phyloP scores from a whole-genome alignment of 192 early-diverging fungal species.

The Mortierella claussenii region DNA sequence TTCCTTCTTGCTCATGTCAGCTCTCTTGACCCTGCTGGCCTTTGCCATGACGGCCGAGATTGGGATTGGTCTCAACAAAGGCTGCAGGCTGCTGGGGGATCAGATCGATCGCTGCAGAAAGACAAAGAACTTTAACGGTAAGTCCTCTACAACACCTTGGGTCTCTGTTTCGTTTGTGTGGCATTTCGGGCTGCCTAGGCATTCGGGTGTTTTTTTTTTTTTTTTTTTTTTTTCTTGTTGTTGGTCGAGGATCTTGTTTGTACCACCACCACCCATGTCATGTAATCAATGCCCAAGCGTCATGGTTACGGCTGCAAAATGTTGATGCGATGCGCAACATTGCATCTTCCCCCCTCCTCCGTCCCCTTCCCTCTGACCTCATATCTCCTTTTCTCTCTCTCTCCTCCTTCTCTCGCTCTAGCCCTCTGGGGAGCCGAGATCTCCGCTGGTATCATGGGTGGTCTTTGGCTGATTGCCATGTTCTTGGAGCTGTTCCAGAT shows the following conservation, averaged over 20 bases:
- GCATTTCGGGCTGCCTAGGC: no score
- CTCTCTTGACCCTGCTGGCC: slow-evolving; percentile 6
- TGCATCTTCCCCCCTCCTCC: no score
- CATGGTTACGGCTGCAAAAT: no score
- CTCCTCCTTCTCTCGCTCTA: neutral
- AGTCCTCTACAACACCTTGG: no score
- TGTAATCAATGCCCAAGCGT: no score
- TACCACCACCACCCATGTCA: no score
- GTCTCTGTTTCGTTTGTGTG: no score
- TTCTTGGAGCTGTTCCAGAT: slow-evolving; percentile 26
- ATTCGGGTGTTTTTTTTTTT: neutral
- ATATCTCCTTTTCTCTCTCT: no score
- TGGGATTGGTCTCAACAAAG: slow-evolving; percentile 40
- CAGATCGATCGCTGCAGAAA: slow-evolving; percentile 1
- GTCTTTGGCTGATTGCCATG: slow-evolving; percentile 6
- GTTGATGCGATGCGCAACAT: no score
- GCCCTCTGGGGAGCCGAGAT: slow-evolving; percentile 39
- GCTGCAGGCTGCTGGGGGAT: slow-evolving; percentile 13
- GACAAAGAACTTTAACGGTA: slow-evolving; percentile 17
- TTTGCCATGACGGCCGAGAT: slow-evolving; percentile 43
- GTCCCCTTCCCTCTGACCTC: no score
- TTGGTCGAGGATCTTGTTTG: no score
- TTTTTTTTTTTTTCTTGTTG: neutral
- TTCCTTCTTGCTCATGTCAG: neutral
- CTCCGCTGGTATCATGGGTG: slow-evolving; percentile 26